These are phyloP conservation scores for Mortierella sp. DNA, from an alignment of 371 early-diverging fungal species.

Conservation along the genomic window DNA sequence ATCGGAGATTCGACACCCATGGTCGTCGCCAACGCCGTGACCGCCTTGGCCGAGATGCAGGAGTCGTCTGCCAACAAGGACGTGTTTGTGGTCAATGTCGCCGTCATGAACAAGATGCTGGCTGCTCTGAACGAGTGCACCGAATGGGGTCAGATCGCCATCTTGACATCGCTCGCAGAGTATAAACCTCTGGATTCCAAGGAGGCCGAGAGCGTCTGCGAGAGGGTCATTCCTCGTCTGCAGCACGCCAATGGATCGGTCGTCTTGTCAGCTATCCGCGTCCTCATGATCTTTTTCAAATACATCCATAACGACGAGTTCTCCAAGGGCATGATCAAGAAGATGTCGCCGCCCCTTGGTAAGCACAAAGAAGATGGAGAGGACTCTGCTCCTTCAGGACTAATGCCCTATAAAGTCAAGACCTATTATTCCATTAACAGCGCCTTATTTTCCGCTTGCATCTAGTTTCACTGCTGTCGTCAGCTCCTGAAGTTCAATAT, in stretches of 20 bases:
- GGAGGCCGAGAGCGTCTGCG: conserved; percentile 92
- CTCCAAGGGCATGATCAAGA: conserved; percentile 75
- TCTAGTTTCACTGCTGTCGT: conserved; percentile 89
- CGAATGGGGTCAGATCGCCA: conserved; percentile 52
- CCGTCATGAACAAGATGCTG: conserved; percentile 88
- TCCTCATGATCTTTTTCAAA: conserved; percentile 91
- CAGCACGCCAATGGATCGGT: conserved; percentile 98
- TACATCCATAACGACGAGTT: conserved; percentile 84
- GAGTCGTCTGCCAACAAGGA: conserved; percentile 81
- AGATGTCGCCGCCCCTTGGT: conserved; percentile 94
- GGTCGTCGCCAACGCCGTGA: conserved; percentile 96
- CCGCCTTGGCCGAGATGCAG: conserved; percentile 94
- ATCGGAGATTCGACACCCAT: conserved; percentile 95
- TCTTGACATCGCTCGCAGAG: conserved; percentile 68
- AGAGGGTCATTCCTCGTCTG: conserved; percentile 93
- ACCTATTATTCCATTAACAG: not conserved
- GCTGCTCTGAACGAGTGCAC: conserved; percentile 97
- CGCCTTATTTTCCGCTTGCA: not conserved
- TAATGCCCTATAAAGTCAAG: not conserved
- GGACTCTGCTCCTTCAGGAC: not conserved
- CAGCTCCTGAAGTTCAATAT: conserved; percentile 96
- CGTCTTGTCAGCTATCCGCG: conserved; percentile 90
- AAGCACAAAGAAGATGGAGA: conserved; percentile 9
- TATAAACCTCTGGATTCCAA: conserved; percentile 85
- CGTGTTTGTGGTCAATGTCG: conserved; percentile 84